Percentiles rank a stretch among this genome's conserved stretches.
These are phyloP conservation scores for Cyberlindnera suaveolens DNA, from an alignment of 805 yeast genomes.

Conservation along the genomic window DNA sequence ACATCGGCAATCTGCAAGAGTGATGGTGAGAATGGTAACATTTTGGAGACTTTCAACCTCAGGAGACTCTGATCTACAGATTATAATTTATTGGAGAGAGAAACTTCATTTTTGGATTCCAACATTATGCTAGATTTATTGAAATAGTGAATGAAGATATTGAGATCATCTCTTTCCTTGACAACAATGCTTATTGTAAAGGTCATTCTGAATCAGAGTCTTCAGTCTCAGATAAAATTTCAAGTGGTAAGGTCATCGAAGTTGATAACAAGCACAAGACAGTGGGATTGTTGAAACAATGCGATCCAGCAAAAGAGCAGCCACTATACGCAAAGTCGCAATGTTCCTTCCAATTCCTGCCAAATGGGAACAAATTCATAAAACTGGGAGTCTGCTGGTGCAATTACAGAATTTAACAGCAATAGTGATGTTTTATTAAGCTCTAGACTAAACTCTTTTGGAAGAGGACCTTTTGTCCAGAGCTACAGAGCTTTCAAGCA, in stretches of 20 bases:
- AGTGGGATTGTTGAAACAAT: slow-evolving; percentile 25
- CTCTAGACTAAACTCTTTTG: slow-evolving; percentile 29
- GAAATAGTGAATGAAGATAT: slow-evolving; percentile 5
- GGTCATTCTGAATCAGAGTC: slow-evolving; percentile 27
- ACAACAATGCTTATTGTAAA: slow-evolving; percentile 32
- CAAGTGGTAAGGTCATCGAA: slow-evolving; percentile 31
- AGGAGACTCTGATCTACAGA: slow-evolving; percentile 25
- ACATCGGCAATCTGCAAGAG: slow-evolving; percentile 30
- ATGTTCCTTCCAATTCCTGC: slow-evolving; percentile 23
- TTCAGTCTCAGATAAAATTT: slow-evolving; percentile 19
- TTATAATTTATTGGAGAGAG: slow-evolving; percentile 1
- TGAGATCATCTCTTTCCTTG: slow-evolving; percentile 31
- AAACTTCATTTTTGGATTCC: slow-evolving; percentile 26
- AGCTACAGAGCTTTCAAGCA: slow-evolving; percentile 33
- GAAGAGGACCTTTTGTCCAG: slow-evolving; percentile 22
- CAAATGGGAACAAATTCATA: slow-evolving; percentile 29
- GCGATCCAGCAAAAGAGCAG: slow-evolving; percentile 21
- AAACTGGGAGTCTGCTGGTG: slow-evolving; percentile 36
- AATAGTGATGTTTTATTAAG: slow-evolving; percentile 28
- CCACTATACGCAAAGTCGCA: slow-evolving; percentile 20
- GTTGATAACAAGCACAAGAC: slow-evolving; percentile 25
- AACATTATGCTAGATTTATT: slow-evolving; percentile 31
- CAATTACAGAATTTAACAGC: slow-evolving; percentile 29
- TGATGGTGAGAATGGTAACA: slow-evolving; percentile 30
- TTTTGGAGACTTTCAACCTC: slow-evolving; percentile 28